Evolutionary conservation across 2,329 filamentous ascomycete genomes (phyloP).

Genomic region (Myriosclerotinia scirpicola): DNA sequence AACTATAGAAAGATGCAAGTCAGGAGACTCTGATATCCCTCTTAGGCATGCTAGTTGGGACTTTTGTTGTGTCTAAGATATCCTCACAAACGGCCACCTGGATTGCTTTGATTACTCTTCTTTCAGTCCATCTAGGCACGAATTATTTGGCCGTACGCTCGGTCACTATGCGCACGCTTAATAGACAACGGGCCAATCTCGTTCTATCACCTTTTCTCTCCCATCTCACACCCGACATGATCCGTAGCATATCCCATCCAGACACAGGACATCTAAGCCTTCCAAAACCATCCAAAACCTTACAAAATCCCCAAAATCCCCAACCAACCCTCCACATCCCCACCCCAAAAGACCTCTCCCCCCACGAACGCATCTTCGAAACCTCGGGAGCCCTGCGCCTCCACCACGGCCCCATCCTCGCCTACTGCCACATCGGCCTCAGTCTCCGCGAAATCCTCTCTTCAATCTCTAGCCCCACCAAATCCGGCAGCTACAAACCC

Average conservation of each 20-base stretch:
- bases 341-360: constrained; percentile 64
- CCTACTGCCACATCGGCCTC: constrained; percentile 56
- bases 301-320: background rate
- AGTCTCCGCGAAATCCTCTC: constrained; percentile 41
- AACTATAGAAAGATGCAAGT: constrained; percentile 71
- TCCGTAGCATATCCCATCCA: background rate
- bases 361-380: constrained; percentile 36
- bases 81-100: constrained; percentile 72
- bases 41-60: constrained; percentile 82
- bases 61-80: constrained; percentile 74
- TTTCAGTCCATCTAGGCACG: constrained; percentile 74
- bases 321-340: constrained; percentile 46
- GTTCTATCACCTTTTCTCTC: constrained; percentile 62
- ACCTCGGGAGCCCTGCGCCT: constrained; percentile 50
- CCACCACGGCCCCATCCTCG: constrained; percentile 48
- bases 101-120: constrained; percentile 67
- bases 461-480: constrained; percentile 22
- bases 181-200: constrained; percentile 81
- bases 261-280: background rate
- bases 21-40: constrained; percentile 93
- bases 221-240: background rate
- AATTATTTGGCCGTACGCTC: constrained; percentile 85
- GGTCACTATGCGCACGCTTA: constrained; percentile 81
- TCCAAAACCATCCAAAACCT: background rate
- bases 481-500: constrained; percentile 21